phyloP scores from a whole-genome alignment of 148 eudicot genomes.

The Arbutus unedo region DNA sequence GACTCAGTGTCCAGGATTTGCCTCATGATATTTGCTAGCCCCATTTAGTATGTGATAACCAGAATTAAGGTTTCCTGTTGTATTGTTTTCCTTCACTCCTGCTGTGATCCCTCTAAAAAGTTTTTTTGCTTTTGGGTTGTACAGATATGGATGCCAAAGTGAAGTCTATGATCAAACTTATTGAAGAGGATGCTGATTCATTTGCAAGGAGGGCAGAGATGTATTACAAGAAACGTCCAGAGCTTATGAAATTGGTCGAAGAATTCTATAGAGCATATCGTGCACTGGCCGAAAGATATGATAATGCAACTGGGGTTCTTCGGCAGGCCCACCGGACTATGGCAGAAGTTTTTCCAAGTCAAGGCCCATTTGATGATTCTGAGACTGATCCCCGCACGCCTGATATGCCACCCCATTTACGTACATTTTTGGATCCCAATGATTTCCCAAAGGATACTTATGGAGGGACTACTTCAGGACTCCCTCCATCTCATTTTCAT shows the following conservation, averaged over 20 bases:
- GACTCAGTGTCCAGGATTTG: not conserved
- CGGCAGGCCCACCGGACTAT: constrained; percentile 87
- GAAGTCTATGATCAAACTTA: constrained; percentile 58
- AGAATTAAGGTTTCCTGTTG: not conserved
- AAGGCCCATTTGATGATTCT: constrained; percentile 62
- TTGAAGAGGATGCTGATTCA: constrained; percentile 79
- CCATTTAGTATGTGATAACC: not conserved
- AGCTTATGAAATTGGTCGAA: constrained; percentile 70
- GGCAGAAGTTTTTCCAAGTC: constrained; percentile 87
- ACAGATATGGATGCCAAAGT: constrained; percentile 66
- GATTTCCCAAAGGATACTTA: constrained; percentile 35
- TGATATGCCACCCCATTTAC: constrained; percentile 36
- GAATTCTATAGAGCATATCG: constrained; percentile 78
- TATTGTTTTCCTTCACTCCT: not conserved
- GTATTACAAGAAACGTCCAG: constrained; percentile 75
- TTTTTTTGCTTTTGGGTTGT: not conserved
- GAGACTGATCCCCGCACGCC: constrained; percentile 65
- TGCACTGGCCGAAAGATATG: constrained; percentile 74
- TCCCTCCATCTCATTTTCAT: constrained; percentile 35
- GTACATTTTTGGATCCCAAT: constrained; percentile 36
- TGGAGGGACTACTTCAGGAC: constrained; percentile 17
- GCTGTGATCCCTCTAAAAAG: not conserved
- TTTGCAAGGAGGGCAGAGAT: constrained; percentile 80
- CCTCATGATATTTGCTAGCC: not conserved
- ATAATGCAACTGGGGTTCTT: constrained; percentile 63